A percentile compares a stretch with the other conserved stretches of the same genome.
Conservation (phyloP, 306 rosid genomes). For the Corylus avellana region DNA sequence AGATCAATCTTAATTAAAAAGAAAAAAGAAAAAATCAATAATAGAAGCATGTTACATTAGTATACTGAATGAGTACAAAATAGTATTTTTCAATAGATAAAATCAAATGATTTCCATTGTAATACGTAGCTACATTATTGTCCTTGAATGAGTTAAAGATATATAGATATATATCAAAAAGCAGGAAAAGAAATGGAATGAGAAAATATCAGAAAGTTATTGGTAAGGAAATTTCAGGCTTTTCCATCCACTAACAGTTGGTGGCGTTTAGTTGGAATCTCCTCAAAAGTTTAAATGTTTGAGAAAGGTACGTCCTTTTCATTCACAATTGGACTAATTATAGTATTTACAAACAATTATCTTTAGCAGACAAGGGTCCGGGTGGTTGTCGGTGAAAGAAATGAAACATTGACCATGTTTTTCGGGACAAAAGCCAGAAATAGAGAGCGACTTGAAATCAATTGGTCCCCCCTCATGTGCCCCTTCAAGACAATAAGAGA, state of each 20-base stretch:
- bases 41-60: too few relatives aligned
- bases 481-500: constrained; percentile 57
- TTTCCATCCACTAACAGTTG: constrained; percentile 63
- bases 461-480: constrained; percentile 79
- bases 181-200: not conserved
- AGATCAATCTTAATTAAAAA: too few relatives aligned
- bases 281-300: constrained; percentile 19
- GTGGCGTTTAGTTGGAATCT: constrained; percentile 49
- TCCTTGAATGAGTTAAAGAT: constrained; percentile 34
- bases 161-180: constrained; percentile 23
- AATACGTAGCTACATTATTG: constrained; percentile 31
- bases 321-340: constrained; percentile 34
- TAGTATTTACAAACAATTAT: constrained; percentile 22
- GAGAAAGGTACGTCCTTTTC: constrained; percentile 44
- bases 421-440: constrained; percentile 65
- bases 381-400: constrained; percentile 67
- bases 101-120: constrained; percentile 25
- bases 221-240: constrained; percentile 50
- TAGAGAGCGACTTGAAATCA: constrained; percentile 64
- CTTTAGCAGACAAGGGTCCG: constrained; percentile 66
- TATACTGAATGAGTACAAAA: too few relatives aligned
- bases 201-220: constrained; percentile 42
- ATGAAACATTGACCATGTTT: constrained; percentile 53
- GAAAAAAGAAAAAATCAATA: too few relatives aligned
- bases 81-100: constrained; percentile 21